These are phyloP conservation scores for Phytopythium oedochilum DNA, from an alignment of 352 stramenopile species.

Conservation along the genomic window DNA sequence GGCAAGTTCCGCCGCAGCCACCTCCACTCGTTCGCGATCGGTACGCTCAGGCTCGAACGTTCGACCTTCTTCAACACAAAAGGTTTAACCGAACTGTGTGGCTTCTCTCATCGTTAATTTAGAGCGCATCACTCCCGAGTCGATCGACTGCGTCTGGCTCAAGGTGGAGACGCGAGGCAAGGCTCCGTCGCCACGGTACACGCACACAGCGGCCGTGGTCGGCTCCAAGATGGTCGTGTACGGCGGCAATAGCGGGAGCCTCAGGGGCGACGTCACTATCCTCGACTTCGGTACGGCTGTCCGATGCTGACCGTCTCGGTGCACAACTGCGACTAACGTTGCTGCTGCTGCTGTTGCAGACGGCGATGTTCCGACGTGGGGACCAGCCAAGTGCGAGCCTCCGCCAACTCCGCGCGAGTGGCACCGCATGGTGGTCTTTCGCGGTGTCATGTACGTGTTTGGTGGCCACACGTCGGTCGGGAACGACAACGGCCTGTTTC, in stretches of 20 bases:
- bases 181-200: constrained; percentile 39
- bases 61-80: neutral
- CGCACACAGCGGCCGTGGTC: constrained; percentile 39
- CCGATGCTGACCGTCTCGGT: neutral
- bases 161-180: constrained; percentile 33
- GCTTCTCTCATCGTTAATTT: neutral
- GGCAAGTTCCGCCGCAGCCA: constrained; percentile 47
- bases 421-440: constrained; percentile 39
- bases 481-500: constrained; percentile 45
- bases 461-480: constrained; percentile 39
- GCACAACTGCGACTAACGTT: neutral
- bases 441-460: constrained; percentile 48
- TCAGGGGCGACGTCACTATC: constrained; percentile 52
- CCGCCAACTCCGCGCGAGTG: constrained; percentile 39
- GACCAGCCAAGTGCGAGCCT: constrained; percentile 32
- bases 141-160: constrained; percentile 33
- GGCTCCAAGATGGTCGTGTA: constrained; percentile 50
- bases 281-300: constrained; percentile 32
- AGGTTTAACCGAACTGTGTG: constrained; percentile 4
- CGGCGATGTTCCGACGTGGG: constrained; percentile 38
- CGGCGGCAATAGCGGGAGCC: constrained; percentile 49
- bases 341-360: constrained; percentile 6
- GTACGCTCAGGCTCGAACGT: constrained; percentile 5
- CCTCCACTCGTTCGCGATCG: constrained; percentile 39
- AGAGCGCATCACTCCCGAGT: constrained; percentile 25